These are phyloP conservation scores for Phytophthora hibernalis DNA, from an alignment of 352 stramenopile genomes.

Conservation along the genomic window DNA sequence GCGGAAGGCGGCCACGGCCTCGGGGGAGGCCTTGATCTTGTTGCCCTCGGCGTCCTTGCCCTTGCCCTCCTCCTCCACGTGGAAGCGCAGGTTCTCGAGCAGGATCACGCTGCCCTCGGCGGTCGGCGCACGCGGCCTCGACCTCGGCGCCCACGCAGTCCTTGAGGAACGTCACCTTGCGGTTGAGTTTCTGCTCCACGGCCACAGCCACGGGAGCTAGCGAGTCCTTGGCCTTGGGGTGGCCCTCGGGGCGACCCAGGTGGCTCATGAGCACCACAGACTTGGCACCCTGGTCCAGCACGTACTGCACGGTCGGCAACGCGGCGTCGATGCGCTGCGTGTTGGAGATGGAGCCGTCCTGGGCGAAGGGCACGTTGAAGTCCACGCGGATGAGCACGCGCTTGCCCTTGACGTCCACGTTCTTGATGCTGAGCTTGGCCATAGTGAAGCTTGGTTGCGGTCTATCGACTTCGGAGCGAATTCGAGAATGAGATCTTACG, in stretches of 20 bases:
- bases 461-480: conserved; percentile 31
- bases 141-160: conserved; percentile 96
- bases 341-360: conserved; percentile 96
- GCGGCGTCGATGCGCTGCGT: conserved; percentile 98
- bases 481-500: conserved; percentile 46
- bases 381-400: conserved; percentile 99
- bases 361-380: conserved; percentile 98
- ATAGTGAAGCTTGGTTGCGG: conserved; percentile 41
- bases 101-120: conserved; percentile 92
- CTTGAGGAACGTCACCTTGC: conserved; percentile 93
- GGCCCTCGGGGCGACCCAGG: conserved; percentile 97
- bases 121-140: conserved; percentile 73
- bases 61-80: conserved; percentile 96
- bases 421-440: conserved; percentile 91
- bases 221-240: conserved; percentile 95
- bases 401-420: conserved; percentile 96
- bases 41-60: conserved; percentile 81
- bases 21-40: conserved; percentile 92
- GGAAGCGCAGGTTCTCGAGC: conserved; percentile 99
- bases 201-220: conserved; percentile 93
- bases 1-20: conserved; percentile 93
- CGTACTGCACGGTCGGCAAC: conserved; percentile 97
- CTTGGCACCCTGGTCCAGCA: conserved; percentile 97
- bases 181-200: conserved; percentile 93
- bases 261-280: conserved; percentile 99